Conservation (phyloP, 805 yeast genomes). For the Nakazawaea wickerhamii region DNA sequence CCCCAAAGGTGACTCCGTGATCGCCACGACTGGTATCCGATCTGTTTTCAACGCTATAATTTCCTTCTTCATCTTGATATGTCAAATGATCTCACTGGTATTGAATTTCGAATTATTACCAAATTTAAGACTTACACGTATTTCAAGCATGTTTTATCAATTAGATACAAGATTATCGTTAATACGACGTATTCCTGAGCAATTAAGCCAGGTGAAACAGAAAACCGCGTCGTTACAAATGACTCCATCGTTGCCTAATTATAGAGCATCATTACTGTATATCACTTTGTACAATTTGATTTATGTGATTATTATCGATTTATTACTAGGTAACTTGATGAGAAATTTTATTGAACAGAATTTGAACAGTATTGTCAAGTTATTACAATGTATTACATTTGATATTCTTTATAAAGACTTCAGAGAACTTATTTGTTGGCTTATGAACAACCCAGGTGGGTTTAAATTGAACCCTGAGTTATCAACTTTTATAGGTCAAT, state of each 20-base stretch:
- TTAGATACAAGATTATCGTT: constrained; percentile 74
- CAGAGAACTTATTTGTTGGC: constrained; percentile 53
- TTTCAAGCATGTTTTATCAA: constrained; percentile 69
- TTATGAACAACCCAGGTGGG: constrained; percentile 90
- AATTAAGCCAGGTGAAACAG: constrained; percentile 49
- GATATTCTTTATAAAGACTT: constrained; percentile 32
- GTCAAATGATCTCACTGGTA: constrained; percentile 19
- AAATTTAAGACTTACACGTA: constrained; percentile 26
- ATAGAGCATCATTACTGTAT: constrained; percentile 42
- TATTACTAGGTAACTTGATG: constrained; percentile 64
- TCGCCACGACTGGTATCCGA: constrained; percentile 19
- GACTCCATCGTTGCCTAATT: constrained; percentile 36
- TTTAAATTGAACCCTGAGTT: constrained; percentile 84
- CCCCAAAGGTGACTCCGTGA: constrained; percentile 14
- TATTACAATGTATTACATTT: constrained; percentile 19
- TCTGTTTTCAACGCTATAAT: constrained; percentile 15
- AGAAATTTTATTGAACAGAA: constrained; percentile 41
- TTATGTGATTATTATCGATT: constrained; percentile 84
- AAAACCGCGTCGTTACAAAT: constrained; percentile 30
- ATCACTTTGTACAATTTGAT: constrained; percentile 78
- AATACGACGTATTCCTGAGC: constrained; percentile 72
- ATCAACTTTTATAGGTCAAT: constrained; percentile 78
- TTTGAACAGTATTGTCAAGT: constrained; percentile 21
- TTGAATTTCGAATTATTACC: constrained; percentile 26
- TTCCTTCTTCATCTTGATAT: constrained; percentile 15